Evolutionary conservation across 768 basidiomycete genomes (phyloP).

Genomic region (Erythrobasidium yunnanense): DNA sequence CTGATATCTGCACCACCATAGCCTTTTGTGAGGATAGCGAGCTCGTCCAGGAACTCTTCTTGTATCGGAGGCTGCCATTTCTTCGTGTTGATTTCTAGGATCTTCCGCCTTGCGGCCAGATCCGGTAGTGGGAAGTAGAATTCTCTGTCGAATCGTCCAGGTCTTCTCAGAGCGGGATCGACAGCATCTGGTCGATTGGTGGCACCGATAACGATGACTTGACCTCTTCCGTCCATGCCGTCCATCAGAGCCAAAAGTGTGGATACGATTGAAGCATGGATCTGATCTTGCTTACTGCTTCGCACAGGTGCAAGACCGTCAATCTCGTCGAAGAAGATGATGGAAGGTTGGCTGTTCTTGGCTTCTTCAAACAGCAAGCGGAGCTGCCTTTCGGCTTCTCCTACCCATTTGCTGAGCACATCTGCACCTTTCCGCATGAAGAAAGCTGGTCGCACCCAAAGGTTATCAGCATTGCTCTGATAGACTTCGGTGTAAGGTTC

Average conservation of each 20-base stretch:
- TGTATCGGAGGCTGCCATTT: conserved; percentile 77
- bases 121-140: conserved; percentile 93
- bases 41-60: conserved; percentile 50
- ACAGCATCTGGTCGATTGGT: conserved; percentile 97
- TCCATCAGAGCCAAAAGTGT: conserved; percentile 96
- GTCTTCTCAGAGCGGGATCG: conserved; percentile 84
- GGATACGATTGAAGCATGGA: conserved; percentile 93
- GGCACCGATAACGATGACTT: conserved; percentile 94
- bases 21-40: conserved; percentile 86
- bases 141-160: conserved; percentile 91
- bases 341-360: conserved; percentile 76
- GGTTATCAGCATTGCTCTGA: not conserved
- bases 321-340: conserved; percentile 99
- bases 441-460: conserved; percentile 54
- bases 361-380: conserved; percentile 94
- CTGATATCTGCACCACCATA: conserved; percentile 95
- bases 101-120: conserved; percentile 71
- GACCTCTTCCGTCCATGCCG: conserved; percentile 94
- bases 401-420: conserved; percentile 96
- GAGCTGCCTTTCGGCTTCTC: conserved; percentile 92
- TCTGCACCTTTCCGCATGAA: conserved; percentile 99
- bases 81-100: conserved; percentile 76
- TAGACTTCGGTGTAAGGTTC: not conserved
- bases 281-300: conserved; percentile 97
- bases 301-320: conserved; percentile 96